Evolutionary conservation across 2,329 filamentous ascomycete genomes (phyloP).

Genomic region (Arthroderma sp.): DNA sequence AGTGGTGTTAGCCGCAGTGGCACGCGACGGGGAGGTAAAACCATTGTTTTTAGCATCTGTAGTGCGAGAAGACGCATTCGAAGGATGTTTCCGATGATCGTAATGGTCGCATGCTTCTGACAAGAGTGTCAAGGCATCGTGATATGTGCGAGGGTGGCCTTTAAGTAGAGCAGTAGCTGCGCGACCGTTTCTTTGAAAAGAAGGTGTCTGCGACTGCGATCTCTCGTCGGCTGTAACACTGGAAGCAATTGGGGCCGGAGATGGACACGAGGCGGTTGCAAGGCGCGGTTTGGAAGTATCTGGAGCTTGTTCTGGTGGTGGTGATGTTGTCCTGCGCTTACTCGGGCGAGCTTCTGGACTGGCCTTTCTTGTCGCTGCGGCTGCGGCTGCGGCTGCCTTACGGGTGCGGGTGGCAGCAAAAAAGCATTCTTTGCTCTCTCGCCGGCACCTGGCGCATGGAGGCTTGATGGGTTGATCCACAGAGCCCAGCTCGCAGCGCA

Average conservation of each 20-base stretch:
- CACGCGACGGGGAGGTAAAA: not conserved
- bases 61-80: not conserved
- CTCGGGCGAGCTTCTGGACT: not conserved
- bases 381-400: not conserved
- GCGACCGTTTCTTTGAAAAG: conserved; percentile 4
- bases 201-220: not conserved
- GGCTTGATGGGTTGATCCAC: conserved; percentile 81
- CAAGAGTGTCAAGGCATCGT: conserved; percentile 10
- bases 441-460: conserved; percentile 71
- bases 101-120: conserved; percentile 7
- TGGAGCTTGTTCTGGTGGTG: not conserved
- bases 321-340: not conserved
- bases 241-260: not conserved
- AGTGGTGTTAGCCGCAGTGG: not conserved
- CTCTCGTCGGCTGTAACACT: not conserved
- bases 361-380: not conserved
- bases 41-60: not conserved
- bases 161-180: conserved; percentile 8
- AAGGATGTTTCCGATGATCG: not conserved
- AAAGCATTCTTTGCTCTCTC: conserved; percentile 82
- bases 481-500: conserved; percentile 20
- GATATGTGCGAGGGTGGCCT: conserved; percentile 9
- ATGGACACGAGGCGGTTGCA: not conserved
- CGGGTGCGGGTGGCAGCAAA: conserved; percentile 62
- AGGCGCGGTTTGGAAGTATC: not conserved